Conservation (phyloP, 202 grass and related monocot genomes). For the Dendrocalamus latiflorus region DNA sequence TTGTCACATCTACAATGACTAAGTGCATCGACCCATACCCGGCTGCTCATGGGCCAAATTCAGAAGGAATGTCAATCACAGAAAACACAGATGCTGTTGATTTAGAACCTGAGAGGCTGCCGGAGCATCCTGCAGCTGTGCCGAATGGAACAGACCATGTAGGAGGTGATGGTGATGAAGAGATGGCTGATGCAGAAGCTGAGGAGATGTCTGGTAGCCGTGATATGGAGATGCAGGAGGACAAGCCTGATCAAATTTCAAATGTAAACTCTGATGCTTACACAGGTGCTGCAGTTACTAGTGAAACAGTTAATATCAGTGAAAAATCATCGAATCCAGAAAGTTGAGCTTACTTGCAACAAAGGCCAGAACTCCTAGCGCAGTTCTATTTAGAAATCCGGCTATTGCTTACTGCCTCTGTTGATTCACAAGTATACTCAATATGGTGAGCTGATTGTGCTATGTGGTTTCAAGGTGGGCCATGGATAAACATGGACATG, state of each 20-base stretch:
- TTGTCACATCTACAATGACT: conserved; percentile 76
- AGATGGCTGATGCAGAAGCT: conserved; percentile 80
- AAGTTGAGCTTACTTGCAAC: conserved; percentile 11
- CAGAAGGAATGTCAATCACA: conserved; percentile 10
- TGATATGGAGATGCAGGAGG: conserved; percentile 85
- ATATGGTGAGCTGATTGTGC: neutral
- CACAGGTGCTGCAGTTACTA: neutral
- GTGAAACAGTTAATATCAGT: conserved; percentile 20
- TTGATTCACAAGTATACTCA: neutral
- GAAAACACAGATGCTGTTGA: conserved; percentile 26
- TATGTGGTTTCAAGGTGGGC: neutral
- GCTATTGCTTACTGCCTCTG: neutral
- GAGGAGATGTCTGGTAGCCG: conserved; percentile 27
- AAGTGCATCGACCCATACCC: conserved; percentile 77
- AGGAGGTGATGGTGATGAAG: conserved; percentile 58
- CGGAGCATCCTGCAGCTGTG: conserved; percentile 26
- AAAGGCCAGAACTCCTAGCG: neutral
- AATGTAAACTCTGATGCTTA: neutral
- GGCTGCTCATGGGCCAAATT: conserved; percentile 30
- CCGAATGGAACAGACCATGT: conserved; percentile 44
- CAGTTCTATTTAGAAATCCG: neutral
- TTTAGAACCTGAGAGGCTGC: conserved; percentile 16
- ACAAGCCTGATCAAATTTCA: conserved; percentile 45
- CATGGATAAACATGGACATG: neutral
- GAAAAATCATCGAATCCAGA: conserved; percentile 3